Evolutionary conservation across 192 early-diverging fungal genomes (phyloP).

Genomic region (Entomortierella beljakovae): DNA sequence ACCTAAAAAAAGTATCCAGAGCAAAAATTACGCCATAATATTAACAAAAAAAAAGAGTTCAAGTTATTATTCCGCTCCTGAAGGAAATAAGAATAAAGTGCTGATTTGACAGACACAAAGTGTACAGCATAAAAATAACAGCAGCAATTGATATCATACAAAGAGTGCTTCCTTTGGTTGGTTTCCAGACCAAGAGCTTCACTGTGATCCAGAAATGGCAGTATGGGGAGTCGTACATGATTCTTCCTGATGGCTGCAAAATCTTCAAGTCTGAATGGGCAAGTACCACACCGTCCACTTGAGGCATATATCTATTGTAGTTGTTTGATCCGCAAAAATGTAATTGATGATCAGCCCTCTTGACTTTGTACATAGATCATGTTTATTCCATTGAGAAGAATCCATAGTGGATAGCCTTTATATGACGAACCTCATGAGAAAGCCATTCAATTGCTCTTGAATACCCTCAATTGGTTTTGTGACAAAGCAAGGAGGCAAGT

Average conservation of each 20-base stretch:
- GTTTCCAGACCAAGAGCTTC: slow-evolving; percentile 82
- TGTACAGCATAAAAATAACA: not conserved
- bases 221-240: slow-evolving; percentile 88
- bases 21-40: not conserved
- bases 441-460: slow-evolving; percentile 71
- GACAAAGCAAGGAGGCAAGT: slow-evolving; percentile 74
- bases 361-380: no score
- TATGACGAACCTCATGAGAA: slow-evolving; percentile 72
- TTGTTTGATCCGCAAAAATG: not conserved
- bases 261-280: slow-evolving; percentile 79
- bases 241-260: slow-evolving; percentile 67
- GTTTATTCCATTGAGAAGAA: no score
- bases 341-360: slow-evolving; percentile 9
- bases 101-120: slow-evolving; percentile 67
- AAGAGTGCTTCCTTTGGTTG: slow-evolving; percentile 69
- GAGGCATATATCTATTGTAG: slow-evolving; percentile 78
- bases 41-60: no score
- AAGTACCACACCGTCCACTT: slow-evolving; percentile 89
- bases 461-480: slow-evolving; percentile 68
- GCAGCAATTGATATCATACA: slow-evolving; percentile 49
- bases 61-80: no score
- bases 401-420: not conserved
- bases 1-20: slow-evolving; percentile 50
- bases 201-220: slow-evolving; percentile 80
- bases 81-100: no score